A percentile compares a stretch with the other conserved stretches of the same genome.
phyloP scores from a whole-genome alignment of 163 green algal species.

The Coccomyxa subellipsoidea region DNA sequence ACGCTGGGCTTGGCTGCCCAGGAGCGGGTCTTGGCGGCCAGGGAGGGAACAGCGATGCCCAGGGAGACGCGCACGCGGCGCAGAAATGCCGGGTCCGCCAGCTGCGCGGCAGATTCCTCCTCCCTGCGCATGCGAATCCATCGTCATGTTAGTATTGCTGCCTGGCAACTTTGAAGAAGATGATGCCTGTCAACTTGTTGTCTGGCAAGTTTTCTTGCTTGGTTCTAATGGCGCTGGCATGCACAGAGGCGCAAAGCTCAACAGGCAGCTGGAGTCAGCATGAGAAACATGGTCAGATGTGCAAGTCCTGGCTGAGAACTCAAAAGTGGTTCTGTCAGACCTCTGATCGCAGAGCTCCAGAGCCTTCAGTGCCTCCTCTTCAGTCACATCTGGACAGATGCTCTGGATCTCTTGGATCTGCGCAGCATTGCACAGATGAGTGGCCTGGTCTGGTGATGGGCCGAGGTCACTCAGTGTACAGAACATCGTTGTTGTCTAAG shows the following conservation, averaged over 20 bases:
- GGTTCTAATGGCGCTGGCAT: neutral
- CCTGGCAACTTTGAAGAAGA: neutral
- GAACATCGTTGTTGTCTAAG: too few species aligned
- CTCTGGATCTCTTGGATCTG: constrained; percentile 68
- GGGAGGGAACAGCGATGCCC: neutral
- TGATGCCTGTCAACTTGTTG: neutral
- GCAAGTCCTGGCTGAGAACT: neutral
- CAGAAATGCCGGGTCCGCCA: constrained; percentile 60
- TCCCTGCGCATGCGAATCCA: constrained; percentile 62
- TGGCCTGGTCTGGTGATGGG: too few species aligned
- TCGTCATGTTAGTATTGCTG: too few species aligned
- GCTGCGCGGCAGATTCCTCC: constrained; percentile 57
- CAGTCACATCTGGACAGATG: constrained; percentile 60
- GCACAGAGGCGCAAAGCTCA: too few species aligned
- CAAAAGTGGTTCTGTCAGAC: constrained; percentile 24
- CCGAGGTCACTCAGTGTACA: too few species aligned
- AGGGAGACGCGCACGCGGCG: constrained; percentile 23
- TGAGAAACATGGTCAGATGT: neutral
- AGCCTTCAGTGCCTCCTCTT: constrained; percentile 55
- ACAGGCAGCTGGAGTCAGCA: too few species aligned
- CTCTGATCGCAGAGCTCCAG: constrained; percentile 69
- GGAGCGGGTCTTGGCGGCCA: neutral
- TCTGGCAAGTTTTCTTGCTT: neutral
- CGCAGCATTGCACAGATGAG: neutral
- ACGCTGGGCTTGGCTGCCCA: neutral